Conservation (phyloP, 345 rosid species). For the Viola odorata region DNA sequence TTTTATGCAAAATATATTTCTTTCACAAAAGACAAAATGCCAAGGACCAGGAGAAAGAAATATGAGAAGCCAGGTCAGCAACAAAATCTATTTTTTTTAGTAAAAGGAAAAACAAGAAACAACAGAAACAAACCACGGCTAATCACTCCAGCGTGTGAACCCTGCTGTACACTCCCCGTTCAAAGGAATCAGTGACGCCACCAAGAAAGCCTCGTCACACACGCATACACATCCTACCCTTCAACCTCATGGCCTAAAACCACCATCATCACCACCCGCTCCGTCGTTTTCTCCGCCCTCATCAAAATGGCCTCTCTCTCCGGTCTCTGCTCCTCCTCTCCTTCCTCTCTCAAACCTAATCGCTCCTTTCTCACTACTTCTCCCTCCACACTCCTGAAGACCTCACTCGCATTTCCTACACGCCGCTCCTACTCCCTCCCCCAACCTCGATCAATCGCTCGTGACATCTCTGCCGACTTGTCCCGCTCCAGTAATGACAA, state of each 20-base stretch:
- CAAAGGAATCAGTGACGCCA: background rate
- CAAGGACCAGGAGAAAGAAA: too few relatives aligned
- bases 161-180: background rate
- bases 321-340: conserved; percentile 36
- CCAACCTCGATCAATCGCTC: conserved; percentile 38
- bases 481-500: conserved; percentile 26
- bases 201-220: background rate
- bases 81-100: too few relatives aligned
- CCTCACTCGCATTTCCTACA: conserved; percentile 37
- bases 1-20: too few relatives aligned
- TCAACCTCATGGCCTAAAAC: conserved; percentile 11
- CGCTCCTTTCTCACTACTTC: conserved; percentile 16
- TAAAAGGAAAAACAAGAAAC: too few relatives aligned
- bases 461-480: conserved; percentile 47
- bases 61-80: too few relatives aligned
- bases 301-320: conserved; percentile 54
- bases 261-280: background rate
- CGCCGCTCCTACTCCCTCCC: conserved; percentile 12
- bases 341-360: conserved; percentile 32
- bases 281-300: conserved; percentile 4
- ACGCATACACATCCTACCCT: background rate
- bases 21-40: too few relatives aligned
- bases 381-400: background rate
- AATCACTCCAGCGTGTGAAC: conserved; percentile 18
- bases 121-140: background rate